Evolutionary conservation across 352 stramenopile genomes (phyloP).

Genomic region (Globisporangium nunn): DNA sequence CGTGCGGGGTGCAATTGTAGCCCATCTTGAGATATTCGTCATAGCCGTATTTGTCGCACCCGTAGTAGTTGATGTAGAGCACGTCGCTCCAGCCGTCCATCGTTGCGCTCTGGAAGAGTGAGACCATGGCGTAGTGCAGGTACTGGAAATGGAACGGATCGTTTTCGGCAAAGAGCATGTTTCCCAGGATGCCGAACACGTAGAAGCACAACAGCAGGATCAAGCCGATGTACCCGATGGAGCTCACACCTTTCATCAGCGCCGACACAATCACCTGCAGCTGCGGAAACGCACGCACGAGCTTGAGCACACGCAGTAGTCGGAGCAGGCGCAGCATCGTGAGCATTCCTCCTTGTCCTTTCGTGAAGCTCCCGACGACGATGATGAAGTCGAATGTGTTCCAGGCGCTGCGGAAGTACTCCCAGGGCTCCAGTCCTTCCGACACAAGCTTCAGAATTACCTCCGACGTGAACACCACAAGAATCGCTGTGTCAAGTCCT

Average conservation of each 20-base stretch:
- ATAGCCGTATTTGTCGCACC: slow-evolving; percentile 81
- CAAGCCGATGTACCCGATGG: slow-evolving; percentile 87
- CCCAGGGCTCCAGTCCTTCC: slow-evolving; percentile 71
- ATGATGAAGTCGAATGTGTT: slow-evolving; percentile 87
- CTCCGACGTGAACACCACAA: slow-evolving; percentile 72
- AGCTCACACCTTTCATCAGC: slow-evolving; percentile 82
- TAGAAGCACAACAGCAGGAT: slow-evolving; percentile 89
- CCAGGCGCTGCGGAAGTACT: slow-evolving; percentile 66
- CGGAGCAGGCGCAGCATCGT: slow-evolving; percentile 79
- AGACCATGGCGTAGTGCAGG: slow-evolving; percentile 84
- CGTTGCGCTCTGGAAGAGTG: slow-evolving; percentile 83
- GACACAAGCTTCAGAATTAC: slow-evolving; percentile 71
- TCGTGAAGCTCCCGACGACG: slow-evolving; percentile 63
- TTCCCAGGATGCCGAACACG: slow-evolving; percentile 88
- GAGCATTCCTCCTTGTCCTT: slow-evolving; percentile 65
- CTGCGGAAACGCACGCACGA: slow-evolving; percentile 81
- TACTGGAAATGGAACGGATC: slow-evolving; percentile 87
- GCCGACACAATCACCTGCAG: slow-evolving; percentile 88
- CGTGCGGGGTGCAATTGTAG: slow-evolving; percentile 48
- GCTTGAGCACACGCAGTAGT: slow-evolving; percentile 81
- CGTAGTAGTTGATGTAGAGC: slow-evolving; percentile 89
- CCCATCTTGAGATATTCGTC: slow-evolving; percentile 41
- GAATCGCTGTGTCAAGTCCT: slow-evolving; percentile 56
- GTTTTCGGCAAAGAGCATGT: slow-evolving; percentile 85
- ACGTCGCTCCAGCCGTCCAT: slow-evolving; percentile 90